Percentiles rank a stretch among this genome's conserved stretches.
phyloP scores from a whole-genome alignment of 257 asterid genomes.

The Forsythia suspensa region DNA sequence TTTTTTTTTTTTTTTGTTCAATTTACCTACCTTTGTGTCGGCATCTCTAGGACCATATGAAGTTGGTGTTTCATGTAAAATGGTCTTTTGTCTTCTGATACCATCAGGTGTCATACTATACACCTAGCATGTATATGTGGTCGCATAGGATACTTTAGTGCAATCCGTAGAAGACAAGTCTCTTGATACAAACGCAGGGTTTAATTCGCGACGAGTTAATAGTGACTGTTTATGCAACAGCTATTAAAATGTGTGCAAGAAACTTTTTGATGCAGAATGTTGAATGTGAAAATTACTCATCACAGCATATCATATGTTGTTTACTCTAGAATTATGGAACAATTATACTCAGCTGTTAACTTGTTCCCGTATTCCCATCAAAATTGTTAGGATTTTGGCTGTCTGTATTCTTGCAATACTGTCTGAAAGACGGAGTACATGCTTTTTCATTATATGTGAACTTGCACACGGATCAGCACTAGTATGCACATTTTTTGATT shows the following conservation, averaged over 20 bases:
- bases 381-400: background rate
- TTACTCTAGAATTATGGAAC: conserved; percentile 8
- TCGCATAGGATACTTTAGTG: background rate
- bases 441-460: background rate
- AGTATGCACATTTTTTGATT: background rate
- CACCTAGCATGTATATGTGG: background rate
- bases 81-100: background rate
- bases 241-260: background rate
- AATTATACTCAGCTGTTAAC: background rate
- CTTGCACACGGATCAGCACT: background rate
- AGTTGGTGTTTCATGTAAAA: background rate
- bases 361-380: conserved; percentile 2
- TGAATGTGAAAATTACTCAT: background rate
- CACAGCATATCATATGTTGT: background rate
- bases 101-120: background rate
- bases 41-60: background rate
- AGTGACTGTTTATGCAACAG: background rate
- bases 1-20: too few relatives aligned
- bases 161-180: background rate
- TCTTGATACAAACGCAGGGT: background rate
- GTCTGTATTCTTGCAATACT: background rate
- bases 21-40: background rate
- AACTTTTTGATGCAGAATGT: background rate
- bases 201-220: background rate
- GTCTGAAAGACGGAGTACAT: background rate